Base-by-base conservation (phyloP, 2,329 filamentous ascomycete genomes). In the Calonectria pteridis region DNA sequence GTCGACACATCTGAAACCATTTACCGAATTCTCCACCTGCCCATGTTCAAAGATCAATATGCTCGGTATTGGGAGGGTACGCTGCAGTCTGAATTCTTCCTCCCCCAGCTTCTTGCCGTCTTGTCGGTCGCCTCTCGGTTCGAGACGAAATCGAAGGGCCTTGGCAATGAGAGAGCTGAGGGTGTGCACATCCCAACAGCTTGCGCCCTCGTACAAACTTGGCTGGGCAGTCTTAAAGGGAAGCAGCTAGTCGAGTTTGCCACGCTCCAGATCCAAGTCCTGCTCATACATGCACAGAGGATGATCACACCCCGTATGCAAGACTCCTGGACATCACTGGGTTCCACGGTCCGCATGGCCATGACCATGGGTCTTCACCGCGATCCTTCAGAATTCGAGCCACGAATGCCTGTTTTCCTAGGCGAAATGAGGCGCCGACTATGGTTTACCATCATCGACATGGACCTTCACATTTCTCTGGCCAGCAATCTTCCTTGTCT, bases 361-460 rank as follows among this genome's bases (percentile, higher is more conserved):
- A 91, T 91, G 89, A 88, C 87, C 3, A 91, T 91, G 89, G 89
- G 89, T 4, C 83, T 91, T 59, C 89, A 91, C 76, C 86, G 89
- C 5, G 89, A 91, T 67, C 89, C 89, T 3, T 87, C 87, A 18
- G 89, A 91, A 75, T 90, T 88, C 69, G 84, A 86, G 31, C 83
- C 84, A 4, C 85, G 87, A 35, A 87, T 91, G 66, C 84, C 85
- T 6, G 84, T 88, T 0, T 91, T 90, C 76, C 84, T 87, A 55
- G 87, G 86, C n/a, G 89, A 91, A 80, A 85, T 88, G 73, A 84
- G 89, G 40, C 85, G 89, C n/a, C 85, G 88, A 72, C 79, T 91
- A 29, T 91, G 89, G 89, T 90, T 86, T 65, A 89, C 89, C 4
- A 87, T 91, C 50, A 82, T 90, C 46, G 89, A 91, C 75, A 87